Conservation (phyloP, 257 asterid genomes). For the Datura wrightii region DNA sequence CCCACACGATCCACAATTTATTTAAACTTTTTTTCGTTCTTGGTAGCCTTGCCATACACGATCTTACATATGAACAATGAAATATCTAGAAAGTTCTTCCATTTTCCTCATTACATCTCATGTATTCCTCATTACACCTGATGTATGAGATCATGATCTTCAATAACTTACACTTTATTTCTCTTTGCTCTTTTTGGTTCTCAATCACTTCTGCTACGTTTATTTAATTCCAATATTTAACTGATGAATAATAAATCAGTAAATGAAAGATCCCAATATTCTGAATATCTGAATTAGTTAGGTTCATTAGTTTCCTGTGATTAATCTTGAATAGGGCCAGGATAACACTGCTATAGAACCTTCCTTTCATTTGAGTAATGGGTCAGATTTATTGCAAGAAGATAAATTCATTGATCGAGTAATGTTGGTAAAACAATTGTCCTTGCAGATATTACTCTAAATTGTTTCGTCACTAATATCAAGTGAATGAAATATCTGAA, state of each 20-base stretch:
- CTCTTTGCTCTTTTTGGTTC: constrained; percentile 18
- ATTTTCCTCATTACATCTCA: neutral
- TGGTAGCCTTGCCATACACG: too few relatives aligned
- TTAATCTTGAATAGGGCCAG: neutral
- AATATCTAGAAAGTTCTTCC: neutral
- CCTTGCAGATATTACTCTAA: neutral
- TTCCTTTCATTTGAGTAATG: neutral
- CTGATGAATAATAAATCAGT: neutral
- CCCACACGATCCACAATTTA: too few relatives aligned
- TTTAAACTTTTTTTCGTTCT: too few relatives aligned
- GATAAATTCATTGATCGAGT: neutral
- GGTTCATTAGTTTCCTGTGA: constrained; percentile 4
- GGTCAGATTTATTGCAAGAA: constrained; percentile 10
- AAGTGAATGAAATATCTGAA: constrained; percentile 22
- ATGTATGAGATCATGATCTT: constrained; percentile 14
- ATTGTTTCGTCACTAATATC: neutral
- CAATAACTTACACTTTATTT: neutral
- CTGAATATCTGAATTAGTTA: neutral
- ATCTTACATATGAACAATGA: too few relatives aligned
- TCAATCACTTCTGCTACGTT: neutral
- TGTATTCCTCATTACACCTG: neutral
- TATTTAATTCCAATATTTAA: neutral
- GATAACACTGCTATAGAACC: neutral
- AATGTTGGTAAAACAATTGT: neutral
- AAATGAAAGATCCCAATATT: neutral